Conservation (phyloP, 768 basidiomycete genomes). For the Mycena amicta region DNA sequence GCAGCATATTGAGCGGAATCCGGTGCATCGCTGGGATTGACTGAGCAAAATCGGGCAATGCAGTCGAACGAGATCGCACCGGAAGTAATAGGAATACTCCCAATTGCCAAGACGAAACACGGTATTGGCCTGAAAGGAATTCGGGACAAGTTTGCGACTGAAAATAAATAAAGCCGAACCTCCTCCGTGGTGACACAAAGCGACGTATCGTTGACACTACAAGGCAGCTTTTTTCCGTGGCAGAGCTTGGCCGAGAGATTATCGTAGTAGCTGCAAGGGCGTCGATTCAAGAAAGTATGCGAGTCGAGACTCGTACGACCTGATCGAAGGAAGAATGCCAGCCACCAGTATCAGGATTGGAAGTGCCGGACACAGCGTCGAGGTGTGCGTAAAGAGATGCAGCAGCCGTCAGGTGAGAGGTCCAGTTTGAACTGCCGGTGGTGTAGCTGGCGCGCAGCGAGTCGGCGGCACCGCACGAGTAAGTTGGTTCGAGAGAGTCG, state of each 20-base stretch:
- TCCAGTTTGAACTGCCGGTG: conserved; percentile 44
- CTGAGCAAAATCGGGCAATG: neutral
- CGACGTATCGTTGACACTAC: conserved; percentile 46
- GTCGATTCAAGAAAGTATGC: too few relatives aligned
- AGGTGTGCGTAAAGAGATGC: conserved; percentile 42
- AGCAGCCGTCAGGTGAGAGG: conserved; percentile 41
- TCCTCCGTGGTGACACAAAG: conserved; percentile 46
- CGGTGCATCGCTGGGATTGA: conserved; percentile 35
- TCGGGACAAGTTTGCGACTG: too few relatives aligned
- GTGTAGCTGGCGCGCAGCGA: conserved; percentile 38
- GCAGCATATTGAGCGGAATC: conserved; percentile 45
- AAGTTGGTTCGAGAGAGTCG: conserved; percentile 52
- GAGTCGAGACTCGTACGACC: conserved; percentile 34
- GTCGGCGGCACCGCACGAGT: conserved; percentile 43
- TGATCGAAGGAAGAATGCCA: conserved; percentile 58
- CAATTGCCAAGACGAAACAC: conserved; percentile 62
- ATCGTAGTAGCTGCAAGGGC: conserved; percentile 50
- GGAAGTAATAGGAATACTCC: conserved; percentile 59
- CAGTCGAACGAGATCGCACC: conserved; percentile 16
- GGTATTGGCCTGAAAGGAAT: conserved; percentile 48
- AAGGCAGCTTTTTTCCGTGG: conserved; percentile 48
- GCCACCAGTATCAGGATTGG: conserved; percentile 39
- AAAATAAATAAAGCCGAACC: too few relatives aligned
- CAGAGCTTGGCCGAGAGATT: conserved; percentile 55
- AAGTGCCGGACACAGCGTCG: conserved; percentile 46